Evolutionary conservation across 352 stramenopile genomes (phyloP), one percentile per base, ranked within the genome.

Genomic region (Vaucheria bursata): DNA sequence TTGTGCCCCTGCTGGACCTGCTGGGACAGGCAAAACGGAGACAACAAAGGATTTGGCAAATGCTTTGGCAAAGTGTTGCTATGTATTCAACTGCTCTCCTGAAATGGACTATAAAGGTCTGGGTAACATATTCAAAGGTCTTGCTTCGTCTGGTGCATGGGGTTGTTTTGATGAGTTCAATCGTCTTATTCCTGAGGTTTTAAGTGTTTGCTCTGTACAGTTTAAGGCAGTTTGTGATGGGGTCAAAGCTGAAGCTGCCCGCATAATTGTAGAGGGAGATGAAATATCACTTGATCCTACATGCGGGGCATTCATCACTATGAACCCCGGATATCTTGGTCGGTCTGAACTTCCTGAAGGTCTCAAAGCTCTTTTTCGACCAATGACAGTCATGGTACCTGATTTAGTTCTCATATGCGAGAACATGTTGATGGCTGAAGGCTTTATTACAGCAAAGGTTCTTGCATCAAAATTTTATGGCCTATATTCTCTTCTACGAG

Each of bases 101-200:
- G 93, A 97, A 83, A 97, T 97, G 91, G 93, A 97, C 80, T 97
- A 95, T 85, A 91, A 95, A 81, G 93, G 90, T 79, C 84, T 98
- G 0, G 93, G 93, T n/a, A 97, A 97, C 77, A 97, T 98, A 39
- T 98, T 97, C 86, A 97, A 97, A 84, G 93, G 93, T 0, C 83
- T 97, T 1, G 93, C 92, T 2, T 96, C 91, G 0, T 95, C 90
- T 0, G 93, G 93, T 4, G 94, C 93, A 0, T 97, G 93, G 93
- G 93, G 93, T 5, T 97, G 93, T 84, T 97, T 97, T 74, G 93
- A 98, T 75, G 93, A 97, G 81, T 97, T 97, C 83, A 97, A 98
- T 78, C 89, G 93, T 0, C 85, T 97, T 2, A 90, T 97, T 5
- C 93, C 93, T 2, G 92, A 97, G 71, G 92, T 97, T 72, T 78